A percentile compares a stretch with the other conserved stretches of the same genome.
Conservation (phyloP, 2,329 filamentous ascomycete species). For the Endocalyx cinctus region DNA sequence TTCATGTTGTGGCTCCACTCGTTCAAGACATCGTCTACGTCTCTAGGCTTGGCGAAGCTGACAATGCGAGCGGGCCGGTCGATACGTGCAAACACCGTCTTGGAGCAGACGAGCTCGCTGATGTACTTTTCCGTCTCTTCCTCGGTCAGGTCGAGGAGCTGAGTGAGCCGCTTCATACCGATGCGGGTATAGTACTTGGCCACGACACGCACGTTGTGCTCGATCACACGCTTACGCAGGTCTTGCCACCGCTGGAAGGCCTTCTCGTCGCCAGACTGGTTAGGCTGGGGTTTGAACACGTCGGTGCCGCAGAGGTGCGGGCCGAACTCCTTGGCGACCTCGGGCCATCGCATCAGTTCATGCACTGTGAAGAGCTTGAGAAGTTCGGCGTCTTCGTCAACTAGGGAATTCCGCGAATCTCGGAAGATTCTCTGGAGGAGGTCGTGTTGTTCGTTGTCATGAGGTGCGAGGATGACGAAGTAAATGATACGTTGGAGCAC, state of each 20-base stretch:
- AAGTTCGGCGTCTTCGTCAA: conserved; percentile 77
- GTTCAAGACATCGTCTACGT: conserved; percentile 93
- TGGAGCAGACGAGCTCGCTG: conserved; percentile 90
- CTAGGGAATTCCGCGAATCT: conserved; percentile 74
- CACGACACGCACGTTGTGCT: conserved; percentile 96
- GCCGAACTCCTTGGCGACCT: conserved; percentile 83
- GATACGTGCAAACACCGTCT: conserved; percentile 97
- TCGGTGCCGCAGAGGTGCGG: conserved; percentile 84
- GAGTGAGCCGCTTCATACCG: conserved; percentile 82
- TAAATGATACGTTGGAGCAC: conserved; percentile 93
- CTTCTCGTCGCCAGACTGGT: conserved; percentile 69
- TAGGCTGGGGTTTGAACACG: conserved; percentile 70
- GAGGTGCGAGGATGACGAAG: conserved; percentile 91
- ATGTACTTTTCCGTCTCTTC: conserved; percentile 99
- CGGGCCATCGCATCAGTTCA: conserved; percentile 97
- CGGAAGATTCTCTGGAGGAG: conserved; percentile 88
- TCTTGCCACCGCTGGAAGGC: conserved; percentile 87
- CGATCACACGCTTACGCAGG: conserved; percentile 94
- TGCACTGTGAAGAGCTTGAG: conserved; percentile 92
- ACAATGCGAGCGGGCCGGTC: conserved; percentile 89
- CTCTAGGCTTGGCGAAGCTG: conserved; percentile 89
- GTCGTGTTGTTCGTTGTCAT: conserved; percentile 98
- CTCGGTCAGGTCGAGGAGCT: conserved; percentile 85
- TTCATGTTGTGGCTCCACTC: conserved; percentile 99
- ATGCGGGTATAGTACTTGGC: conserved; percentile 99